phyloP scores from a whole-genome alignment of 2,329 filamentous ascomycete species.

The Aspergillus luchuensis region DNA sequence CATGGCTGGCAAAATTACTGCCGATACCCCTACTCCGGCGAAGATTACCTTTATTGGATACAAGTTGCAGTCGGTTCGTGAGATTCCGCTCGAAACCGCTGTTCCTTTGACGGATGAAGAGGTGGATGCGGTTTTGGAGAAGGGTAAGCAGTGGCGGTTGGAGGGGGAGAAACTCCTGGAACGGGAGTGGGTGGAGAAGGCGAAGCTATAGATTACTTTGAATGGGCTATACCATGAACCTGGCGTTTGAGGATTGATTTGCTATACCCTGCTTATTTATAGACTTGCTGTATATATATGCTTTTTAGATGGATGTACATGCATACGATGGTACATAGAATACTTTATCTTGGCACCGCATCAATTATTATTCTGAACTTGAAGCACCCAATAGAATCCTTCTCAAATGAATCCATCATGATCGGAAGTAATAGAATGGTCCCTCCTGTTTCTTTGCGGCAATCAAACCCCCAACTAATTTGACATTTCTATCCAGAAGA shows the following conservation, averaged over 20 bases:
- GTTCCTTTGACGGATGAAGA: slow-evolving; percentile 41
- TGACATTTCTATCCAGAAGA: too few species aligned
- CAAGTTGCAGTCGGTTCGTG: slow-evolving; percentile 28
- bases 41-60: slow-evolving; percentile 35
- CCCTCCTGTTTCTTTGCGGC: too few species aligned
- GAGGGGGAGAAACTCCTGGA: slow-evolving; percentile 39
- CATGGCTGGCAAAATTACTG: slow-evolving; percentile 29
- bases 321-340: too few species aligned
- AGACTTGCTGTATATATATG: too few species aligned
- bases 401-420: too few species aligned
- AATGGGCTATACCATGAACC: too few species aligned
- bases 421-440: too few species aligned
- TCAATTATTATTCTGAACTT: too few species aligned
- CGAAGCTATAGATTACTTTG: slow-evolving; percentile 20
- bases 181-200: slow-evolving; percentile 33
- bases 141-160: slow-evolving; percentile 34
- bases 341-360: too few species aligned
- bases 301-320: too few species aligned
- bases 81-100: slow-evolving; percentile 38
- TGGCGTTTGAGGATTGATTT: neutral
- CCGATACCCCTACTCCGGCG: slow-evolving; percentile 21
- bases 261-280: neutral
- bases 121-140: slow-evolving; percentile 33
- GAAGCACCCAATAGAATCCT: too few species aligned
- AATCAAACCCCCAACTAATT: too few species aligned